Base-by-base conservation (phyloP, 2,329 filamentous ascomycete genomes). In the Rutstroemia sp. region DNA sequence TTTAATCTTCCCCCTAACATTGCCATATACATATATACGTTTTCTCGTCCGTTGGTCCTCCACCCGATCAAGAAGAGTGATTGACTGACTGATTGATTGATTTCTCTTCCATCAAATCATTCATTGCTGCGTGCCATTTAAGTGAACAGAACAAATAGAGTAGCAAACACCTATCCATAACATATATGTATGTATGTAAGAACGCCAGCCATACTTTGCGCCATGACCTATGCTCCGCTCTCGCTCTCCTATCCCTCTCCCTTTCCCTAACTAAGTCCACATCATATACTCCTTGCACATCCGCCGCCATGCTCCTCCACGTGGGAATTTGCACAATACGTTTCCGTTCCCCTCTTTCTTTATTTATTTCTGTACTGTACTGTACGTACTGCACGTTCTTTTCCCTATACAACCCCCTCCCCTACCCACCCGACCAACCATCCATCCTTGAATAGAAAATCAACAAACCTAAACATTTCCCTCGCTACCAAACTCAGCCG, bases 401-500 rank as follows among this genome's bases (percentile, higher is more conserved):
- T 5, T 30, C 10, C 30, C 30, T 14, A 34, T 34, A 14, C 30
- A 10, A 34, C 30, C 30, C 30, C 30, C 30, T 7, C 19, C 19
- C 19, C 19, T 19, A 19, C 19, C 19, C 19, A 19, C 19, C 19
- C 19, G 19, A 30, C 27, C 8, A 17, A n/a, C 39, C 14, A 21
- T 7, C 27, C 46, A 63, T 62, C 54, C 61, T 60, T 23, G 23
- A 58, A 42, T 3, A 21, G 38, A 21, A 9, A 16, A 3, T 17
- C 14, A 12, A 30, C 19, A 19, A 14, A 34, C 12, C 10, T 34
- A 34, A 34, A 34, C 30, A 47, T 64, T 65, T 30, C 92, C 92
- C 71, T 96, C 92, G 69, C 90, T 95, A 56, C 92, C 92, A 73
- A 97, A 97, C 74, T 97, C 92, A 67, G 87, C 82, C 9, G 94